These are phyloP conservation scores for Chlorella sp. DNA, from an alignment of 139 green algal species.

Conservation along the genomic window DNA sequence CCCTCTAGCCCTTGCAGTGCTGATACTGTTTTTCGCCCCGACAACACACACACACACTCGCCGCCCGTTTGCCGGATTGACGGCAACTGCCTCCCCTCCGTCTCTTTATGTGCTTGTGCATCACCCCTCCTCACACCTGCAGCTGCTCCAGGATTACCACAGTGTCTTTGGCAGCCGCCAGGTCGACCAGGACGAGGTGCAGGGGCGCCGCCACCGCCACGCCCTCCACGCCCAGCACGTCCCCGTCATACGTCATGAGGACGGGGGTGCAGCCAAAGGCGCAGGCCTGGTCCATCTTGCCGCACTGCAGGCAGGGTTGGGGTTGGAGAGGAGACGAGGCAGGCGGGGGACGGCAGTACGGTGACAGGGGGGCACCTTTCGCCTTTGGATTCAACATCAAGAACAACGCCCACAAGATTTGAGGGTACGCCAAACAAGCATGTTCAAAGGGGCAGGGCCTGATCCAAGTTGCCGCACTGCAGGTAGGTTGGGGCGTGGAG, in stretches of 20 bases:
- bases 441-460: conserved; percentile 71
- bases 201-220: conserved; percentile 34
- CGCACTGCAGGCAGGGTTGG: conserved; percentile 46
- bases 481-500: not conserved
- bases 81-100: too few relatives aligned
- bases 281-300: conserved; percentile 77
- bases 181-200: conserved; percentile 59
- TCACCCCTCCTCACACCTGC: conserved; percentile 41
- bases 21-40: too few relatives aligned
- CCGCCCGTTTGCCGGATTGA: too few relatives aligned
- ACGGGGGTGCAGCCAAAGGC: conserved; percentile 69
- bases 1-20: too few relatives aligned
- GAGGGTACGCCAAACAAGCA: too few relatives aligned
- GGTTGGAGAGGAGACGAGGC: not conserved
- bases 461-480: conserved; percentile 72
- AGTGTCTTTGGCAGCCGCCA: conserved; percentile 70
- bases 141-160: conserved; percentile 70
- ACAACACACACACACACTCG: too few relatives aligned
- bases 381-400: too few relatives aligned
- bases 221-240: conserved; percentile 56
- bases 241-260: conserved; percentile 71
- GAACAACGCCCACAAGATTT: too few relatives aligned
- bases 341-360: not conserved
- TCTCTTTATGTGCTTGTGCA: too few relatives aligned
- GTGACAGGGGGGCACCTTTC: too few relatives aligned